Evolutionary conservation across 2,329 filamentous ascomycete genomes (phyloP), one percentile per base, ranked within the genome.

Genomic region (Colletotrichum endophyticum): DNA sequence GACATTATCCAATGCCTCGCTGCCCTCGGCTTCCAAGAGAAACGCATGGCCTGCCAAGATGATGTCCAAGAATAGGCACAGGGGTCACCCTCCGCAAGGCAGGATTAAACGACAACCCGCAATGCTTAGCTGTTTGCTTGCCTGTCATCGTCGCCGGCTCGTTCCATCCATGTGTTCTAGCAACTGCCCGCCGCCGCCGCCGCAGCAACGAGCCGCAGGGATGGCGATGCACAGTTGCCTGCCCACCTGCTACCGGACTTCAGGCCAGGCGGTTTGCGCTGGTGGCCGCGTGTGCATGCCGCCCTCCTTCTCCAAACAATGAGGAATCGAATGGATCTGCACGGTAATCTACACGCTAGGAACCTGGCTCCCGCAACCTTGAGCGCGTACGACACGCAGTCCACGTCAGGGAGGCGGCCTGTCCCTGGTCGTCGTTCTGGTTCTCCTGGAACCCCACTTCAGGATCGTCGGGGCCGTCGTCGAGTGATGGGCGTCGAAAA

Each of bases 31-130:
- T 63, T 30, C 19, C 16, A 64, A 27, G 34, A 59, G 32, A 73
- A 72, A 73, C 69, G 62, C 70, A 63, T 73, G 57, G 44, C 44
- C 70, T 69, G 64, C 73, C 70, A 73, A 76, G 57, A 57, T 28
- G 70, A 73, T 68, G 39, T 76, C 73, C 73, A 53, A 70, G 63
- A 76, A 76, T 76, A 76, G 70, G 16, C 34, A 49, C 64, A 76
- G 16, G 64, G 44, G 19, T 76, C 34, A 66, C 63, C 44, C 16
- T 64, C 70, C 44, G 53, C 44, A 22, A 30, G 73, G 73, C 15
- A 76, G 66, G 70, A 73, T 66, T 76, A 73, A 36, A 64, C 73
- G 73, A 39, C 64, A 53, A 30, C 73, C 70, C 64, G 64, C 64
- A 76, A 73, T 66, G 64, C 70, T 73, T 73, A 70, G 70, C 73